Conservation (phyloP, 805 yeast species). For the Hemisphaericaspora nanyangensis region DNA sequence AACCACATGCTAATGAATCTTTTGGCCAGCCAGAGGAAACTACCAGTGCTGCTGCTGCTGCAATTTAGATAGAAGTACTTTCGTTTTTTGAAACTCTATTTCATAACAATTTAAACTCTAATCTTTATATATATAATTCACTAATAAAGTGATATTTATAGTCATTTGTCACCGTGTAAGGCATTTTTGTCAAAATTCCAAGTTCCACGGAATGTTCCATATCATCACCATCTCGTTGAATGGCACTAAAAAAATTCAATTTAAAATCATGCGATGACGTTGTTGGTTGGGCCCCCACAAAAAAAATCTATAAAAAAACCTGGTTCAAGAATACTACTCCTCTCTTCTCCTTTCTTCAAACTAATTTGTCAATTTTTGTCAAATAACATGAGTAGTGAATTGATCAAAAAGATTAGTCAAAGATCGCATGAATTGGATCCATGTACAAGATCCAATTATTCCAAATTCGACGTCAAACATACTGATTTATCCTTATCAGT, state of each 20-base stretch:
- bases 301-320: too few relatives aligned
- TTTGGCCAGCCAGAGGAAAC: background rate
- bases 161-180: too few relatives aligned
- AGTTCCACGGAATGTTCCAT: too few relatives aligned
- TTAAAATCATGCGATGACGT: background rate
- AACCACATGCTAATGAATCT: slow-evolving; percentile 1
- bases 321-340: background rate
- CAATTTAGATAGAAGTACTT: too few relatives aligned
- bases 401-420: slow-evolving; percentile 4
- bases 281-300: background rate
- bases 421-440: slow-evolving; percentile 19
- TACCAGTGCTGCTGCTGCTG: background rate
- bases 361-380: slow-evolving; percentile 1
- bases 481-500: slow-evolving; percentile 21
- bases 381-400: background rate
- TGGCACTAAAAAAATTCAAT: slow-evolving; percentile 1
- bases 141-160: too few relatives aligned
- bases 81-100: too few relatives aligned
- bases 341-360: background rate
- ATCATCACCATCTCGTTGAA: background rate
- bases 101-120: too few relatives aligned
- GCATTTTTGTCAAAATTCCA: too few relatives aligned
- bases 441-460: slow-evolving; percentile 27
- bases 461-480: slow-evolving; percentile 15
- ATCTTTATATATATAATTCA: too few relatives aligned